Percentiles rank a stretch among this genome's conserved stretches.
Evolutionary conservation across 2,329 filamentous ascomycete genomes (phyloP).

Genomic region (Calonectria hongkongensis): DNA sequence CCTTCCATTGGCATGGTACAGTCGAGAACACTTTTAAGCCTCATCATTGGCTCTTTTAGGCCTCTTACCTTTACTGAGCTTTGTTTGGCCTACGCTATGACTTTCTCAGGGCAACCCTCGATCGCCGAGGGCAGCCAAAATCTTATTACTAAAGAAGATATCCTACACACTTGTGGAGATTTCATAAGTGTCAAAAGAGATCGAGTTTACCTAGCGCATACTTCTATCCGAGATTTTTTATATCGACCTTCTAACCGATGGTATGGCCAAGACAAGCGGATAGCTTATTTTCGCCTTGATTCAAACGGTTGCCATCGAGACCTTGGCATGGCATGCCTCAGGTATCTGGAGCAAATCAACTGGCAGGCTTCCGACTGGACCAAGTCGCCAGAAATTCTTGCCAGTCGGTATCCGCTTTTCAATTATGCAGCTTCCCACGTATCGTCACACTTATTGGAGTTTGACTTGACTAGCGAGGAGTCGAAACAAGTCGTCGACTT

Average conservation of each 20-base stretch:
- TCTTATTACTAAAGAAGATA: slow-evolving; percentile 2
- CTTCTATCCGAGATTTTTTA: neutral
- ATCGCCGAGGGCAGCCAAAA: neutral
- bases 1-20: neutral
- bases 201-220: slow-evolving; percentile 3
- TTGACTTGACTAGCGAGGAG: neutral
- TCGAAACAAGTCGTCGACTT: neutral
- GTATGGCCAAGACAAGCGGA: neutral
- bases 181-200: neutral
- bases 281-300: neutral
- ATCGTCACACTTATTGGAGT: neutral
- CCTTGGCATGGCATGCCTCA: neutral
- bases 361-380: neutral
- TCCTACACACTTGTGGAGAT: slow-evolving; percentile 12
- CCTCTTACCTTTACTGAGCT: slow-evolving; percentile 11
- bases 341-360: neutral
- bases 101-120: neutral
- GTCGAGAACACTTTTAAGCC: neutral
- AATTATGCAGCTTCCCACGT: neutral
- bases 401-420: neutral
- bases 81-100: neutral
- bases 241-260: neutral
- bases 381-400: neutral
- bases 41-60: neutral
- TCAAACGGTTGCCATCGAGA: neutral